These are phyloP conservation scores for Cunninghamia lanceolata DNA, from an alignment of 75 land plant genomes.

Conservation along the genomic window DNA sequence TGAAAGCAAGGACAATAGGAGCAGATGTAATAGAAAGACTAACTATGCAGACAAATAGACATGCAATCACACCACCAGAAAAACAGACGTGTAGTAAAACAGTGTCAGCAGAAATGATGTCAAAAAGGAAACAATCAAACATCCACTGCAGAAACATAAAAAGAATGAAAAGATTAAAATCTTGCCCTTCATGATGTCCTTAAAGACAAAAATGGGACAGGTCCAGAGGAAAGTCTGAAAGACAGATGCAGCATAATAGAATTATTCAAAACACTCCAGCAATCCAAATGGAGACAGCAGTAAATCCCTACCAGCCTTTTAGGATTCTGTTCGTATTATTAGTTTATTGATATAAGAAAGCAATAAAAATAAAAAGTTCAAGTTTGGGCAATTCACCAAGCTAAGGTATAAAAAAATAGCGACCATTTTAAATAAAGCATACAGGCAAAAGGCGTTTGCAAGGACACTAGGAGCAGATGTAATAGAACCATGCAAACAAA, in stretches of 20 bases:
- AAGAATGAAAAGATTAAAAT: neutral
- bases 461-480: neutral
- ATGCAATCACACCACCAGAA: neutral
- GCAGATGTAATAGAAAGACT: neutral
- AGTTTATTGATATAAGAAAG: neutral
- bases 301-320: neutral
- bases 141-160: neutral
- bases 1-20: neutral
- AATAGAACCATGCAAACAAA: neutral
- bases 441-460: neutral
- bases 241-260: neutral
- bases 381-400: neutral
- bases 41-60: neutral
- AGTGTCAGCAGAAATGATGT: neutral
- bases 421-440: neutral
- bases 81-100: neutral
- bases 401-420: neutral
- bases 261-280: too few relatives aligned
- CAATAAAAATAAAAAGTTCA: neutral
- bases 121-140: neutral
- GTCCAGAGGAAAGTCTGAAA: neutral
- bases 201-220: neutral
- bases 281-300: too few relatives aligned
- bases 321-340: neutral
- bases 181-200: neutral